Evolutionary conservation across 345 rosid genomes (phyloP).

Genomic region (Ceriops tagal): DNA sequence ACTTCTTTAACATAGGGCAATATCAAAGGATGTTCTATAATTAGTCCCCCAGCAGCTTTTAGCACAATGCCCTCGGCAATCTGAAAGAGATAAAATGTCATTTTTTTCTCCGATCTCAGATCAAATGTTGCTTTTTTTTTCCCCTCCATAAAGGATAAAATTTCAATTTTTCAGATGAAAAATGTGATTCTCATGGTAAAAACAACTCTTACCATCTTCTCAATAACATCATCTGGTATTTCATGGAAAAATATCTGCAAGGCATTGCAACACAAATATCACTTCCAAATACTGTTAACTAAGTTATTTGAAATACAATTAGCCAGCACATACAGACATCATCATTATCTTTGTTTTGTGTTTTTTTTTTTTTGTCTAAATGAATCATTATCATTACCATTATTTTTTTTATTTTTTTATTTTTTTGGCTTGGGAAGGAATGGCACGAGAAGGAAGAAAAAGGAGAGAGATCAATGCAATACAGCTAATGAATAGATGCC

Average conservation of each 20-base stretch:
- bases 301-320: not conserved
- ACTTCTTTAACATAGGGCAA: constrained; percentile 65
- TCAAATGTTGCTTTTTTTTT: not conserved
- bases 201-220: constrained; percentile 56
- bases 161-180: not conserved
- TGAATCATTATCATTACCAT: not conserved
- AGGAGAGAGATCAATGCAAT: too few species aligned
- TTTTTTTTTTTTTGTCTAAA: too few species aligned
- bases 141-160: not conserved
- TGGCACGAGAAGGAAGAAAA: too few species aligned
- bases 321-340: not conserved
- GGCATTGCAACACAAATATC: constrained; percentile 12
- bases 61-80: constrained; percentile 73
- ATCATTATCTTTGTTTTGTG: not conserved
- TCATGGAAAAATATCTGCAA: constrained; percentile 81
- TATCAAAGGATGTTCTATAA: constrained; percentile 71
- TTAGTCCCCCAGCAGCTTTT: constrained; percentile 74
- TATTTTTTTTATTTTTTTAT: too few species aligned
- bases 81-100: constrained; percentile 30
- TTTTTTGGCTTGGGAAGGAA: too few species aligned
- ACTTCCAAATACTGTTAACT: not conserved
- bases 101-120: too few species aligned
- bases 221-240: constrained; percentile 75
- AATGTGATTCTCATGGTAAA: not conserved
- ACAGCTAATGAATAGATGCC: too few species aligned